Base-by-base conservation (phyloP, 805 yeast species). In the Wickerhamomyces xylosicus region DNA sequence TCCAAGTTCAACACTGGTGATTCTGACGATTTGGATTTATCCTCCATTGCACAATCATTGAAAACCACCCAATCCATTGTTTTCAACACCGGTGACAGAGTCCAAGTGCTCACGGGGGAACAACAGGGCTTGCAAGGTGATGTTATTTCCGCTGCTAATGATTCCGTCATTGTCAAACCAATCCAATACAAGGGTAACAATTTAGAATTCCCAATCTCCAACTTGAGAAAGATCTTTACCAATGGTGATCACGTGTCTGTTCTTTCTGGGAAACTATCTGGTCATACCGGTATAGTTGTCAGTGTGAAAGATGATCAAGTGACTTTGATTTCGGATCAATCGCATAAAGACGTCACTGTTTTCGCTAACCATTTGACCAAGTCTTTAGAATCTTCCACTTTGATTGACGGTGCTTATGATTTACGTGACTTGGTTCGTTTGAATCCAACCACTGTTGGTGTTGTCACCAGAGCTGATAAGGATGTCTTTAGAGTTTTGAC, bases 231-330 rank as follows among this genome's bases (percentile, higher is more conserved):
- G 58, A 77, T 84, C 39, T 90, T 90, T 61, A 63, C 72, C 38
- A 77, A 85, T 33, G 98, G 98, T 69, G 97, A 90, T 59, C 97
- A 92, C 58, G 95, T 92, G 18, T 79, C 95, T 41, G 92, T 90
- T 25, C 73, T 84, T 31, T 85, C 79, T 54, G 98, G 98, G 56
- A 86, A 84, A 54, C 95, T 85, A 59, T 69, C 77, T 38, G 96
- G 90, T 53, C 96, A 89, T 54, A 86, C 96, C 28, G 98, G 98
- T 64, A 71, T 92, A 64, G 95, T 92, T 37, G 87, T 92, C 33
- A 72, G 77, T 48, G 75, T 85, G 19, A 73, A 74, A 38, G 84
- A 80, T 37, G 95, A 89, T 55, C 85, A 86, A 44, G 97, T 89
- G 19, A 85, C 95, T 0, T 71, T 92, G 47, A 75, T 92, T 48